Evolutionary conservation across 2,329 filamentous ascomycete species (phyloP).

Genomic region (Penicillium psychrosexuale): DNA sequence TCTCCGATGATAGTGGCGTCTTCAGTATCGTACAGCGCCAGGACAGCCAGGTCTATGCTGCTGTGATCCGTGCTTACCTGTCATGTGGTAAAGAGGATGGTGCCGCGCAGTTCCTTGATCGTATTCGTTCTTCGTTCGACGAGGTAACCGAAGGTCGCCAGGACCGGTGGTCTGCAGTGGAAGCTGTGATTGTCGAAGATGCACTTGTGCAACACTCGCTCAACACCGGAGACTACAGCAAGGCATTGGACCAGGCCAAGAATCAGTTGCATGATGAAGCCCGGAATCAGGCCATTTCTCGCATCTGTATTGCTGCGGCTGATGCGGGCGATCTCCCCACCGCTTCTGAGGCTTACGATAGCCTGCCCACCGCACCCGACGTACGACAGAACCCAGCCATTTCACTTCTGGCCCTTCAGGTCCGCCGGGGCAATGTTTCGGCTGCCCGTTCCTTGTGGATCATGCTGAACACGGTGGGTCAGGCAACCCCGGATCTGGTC

Average conservation of each 20-base stretch:
- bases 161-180: slow-evolving; percentile 61
- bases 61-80: slow-evolving; percentile 87
- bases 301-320: slow-evolving; percentile 73
- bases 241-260: slow-evolving; percentile 73
- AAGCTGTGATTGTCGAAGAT: slow-evolving; percentile 66
- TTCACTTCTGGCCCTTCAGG: slow-evolving; percentile 80
- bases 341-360: slow-evolving; percentile 64
- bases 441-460: slow-evolving; percentile 79
- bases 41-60: slow-evolving; percentile 82
- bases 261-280: slow-evolving; percentile 54
- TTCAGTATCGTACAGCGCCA: slow-evolving; percentile 66
- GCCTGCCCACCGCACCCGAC: slow-evolving; percentile 54
- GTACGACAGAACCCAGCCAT: slow-evolving; percentile 60
- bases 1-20: slow-evolving; percentile 74
- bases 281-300: slow-evolving; percentile 63
- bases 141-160: slow-evolving; percentile 49
- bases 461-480: slow-evolving; percentile 59
- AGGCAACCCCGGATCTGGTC: slow-evolving; percentile 65
- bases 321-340: slow-evolving; percentile 70
- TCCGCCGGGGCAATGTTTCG: slow-evolving; percentile 75
- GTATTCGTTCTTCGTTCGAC: slow-evolving; percentile 61
- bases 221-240: slow-evolving; percentile 64
- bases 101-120: slow-evolving; percentile 79
- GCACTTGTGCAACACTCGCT: slow-evolving; percentile 79
- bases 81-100: slow-evolving; percentile 75